phyloP scores from a whole-genome alignment of 768 basidiomycete genomes.

The Macrocybe gigantea region DNA sequence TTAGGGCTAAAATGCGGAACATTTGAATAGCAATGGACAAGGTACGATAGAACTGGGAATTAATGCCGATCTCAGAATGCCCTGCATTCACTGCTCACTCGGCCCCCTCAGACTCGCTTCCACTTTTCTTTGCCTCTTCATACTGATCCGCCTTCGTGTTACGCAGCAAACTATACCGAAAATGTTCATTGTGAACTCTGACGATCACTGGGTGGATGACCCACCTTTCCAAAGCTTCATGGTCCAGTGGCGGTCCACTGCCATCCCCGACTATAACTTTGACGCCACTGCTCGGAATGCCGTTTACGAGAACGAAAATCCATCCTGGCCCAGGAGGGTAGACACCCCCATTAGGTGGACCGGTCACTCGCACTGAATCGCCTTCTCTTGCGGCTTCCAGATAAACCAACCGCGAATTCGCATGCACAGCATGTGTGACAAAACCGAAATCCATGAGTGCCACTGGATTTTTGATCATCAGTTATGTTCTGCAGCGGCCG shows the following conservation, averaged over 20 bases:
- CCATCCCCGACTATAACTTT: slow-evolving; percentile 71
- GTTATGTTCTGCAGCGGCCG: background rate
- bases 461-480: slow-evolving; percentile 33
- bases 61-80: too few relatives aligned
- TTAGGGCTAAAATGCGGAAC: too few relatives aligned
- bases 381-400: slow-evolving; percentile 38
- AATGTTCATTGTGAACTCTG: background rate
- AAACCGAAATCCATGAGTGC: slow-evolving; percentile 79
- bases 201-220: slow-evolving; percentile 11
- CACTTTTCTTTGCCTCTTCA: slow-evolving; percentile 24
- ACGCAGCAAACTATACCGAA: slow-evolving; percentile 36
- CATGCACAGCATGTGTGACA: slow-evolving; percentile 72
- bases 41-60: too few relatives aligned
- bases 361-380: slow-evolving; percentile 47
- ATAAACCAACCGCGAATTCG: slow-evolving; percentile 73
- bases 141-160: slow-evolving; percentile 46
- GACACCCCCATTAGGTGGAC: slow-evolving; percentile 56
- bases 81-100: too few relatives aligned
- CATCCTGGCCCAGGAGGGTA: slow-evolving; percentile 84
- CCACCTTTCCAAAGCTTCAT: slow-evolving; percentile 53
- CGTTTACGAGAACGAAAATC: slow-evolving; percentile 61
- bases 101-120: too few relatives aligned
- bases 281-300: slow-evolving; percentile 57
- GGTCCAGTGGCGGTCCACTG: slow-evolving; percentile 49
- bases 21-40: too few relatives aligned